phyloP scores from a whole-genome alignment of 148 eudicot genomes.

The Linanthus parryae region DNA sequence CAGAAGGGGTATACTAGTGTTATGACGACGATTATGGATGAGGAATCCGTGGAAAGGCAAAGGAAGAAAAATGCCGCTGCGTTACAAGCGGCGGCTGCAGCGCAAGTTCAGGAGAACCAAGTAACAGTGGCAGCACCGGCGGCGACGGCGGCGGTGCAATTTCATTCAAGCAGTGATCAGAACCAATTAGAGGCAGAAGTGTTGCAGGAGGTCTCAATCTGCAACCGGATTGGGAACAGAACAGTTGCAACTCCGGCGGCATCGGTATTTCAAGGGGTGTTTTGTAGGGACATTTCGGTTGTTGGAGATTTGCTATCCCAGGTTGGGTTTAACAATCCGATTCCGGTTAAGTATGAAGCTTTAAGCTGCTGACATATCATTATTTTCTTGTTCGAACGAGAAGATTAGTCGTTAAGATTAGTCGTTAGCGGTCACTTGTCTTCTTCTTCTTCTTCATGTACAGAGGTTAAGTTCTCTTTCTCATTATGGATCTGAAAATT shows the following conservation, averaged over 20 bases:
- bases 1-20: conserved; percentile 63
- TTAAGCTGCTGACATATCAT: conserved; percentile 73
- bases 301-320: conserved; percentile 80
- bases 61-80: conserved; percentile 46
- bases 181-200: conserved; percentile 3
- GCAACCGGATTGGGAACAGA: not conserved
- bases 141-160: conserved; percentile 16
- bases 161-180: conserved; percentile 21
- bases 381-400: no score
- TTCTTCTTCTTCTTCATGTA: no score
- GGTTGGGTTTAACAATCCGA: conserved; percentile 60
- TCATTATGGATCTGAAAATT: no score
- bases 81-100: conserved; percentile 24
- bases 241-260: conserved; percentile 5
- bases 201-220: not conserved
- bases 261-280: conserved; percentile 69
- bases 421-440: no score
- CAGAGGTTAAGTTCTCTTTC: no score
- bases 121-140: no score
- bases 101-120: conserved; percentile 23
- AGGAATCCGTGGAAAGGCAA: conserved; percentile 55
- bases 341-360: conserved; percentile 77
- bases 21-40: conserved; percentile 40
- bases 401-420: no score
- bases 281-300: conserved; percentile 76